Conservation (phyloP, 805 yeast genomes). For the Myxozyma vanderwaltii region DNA sequence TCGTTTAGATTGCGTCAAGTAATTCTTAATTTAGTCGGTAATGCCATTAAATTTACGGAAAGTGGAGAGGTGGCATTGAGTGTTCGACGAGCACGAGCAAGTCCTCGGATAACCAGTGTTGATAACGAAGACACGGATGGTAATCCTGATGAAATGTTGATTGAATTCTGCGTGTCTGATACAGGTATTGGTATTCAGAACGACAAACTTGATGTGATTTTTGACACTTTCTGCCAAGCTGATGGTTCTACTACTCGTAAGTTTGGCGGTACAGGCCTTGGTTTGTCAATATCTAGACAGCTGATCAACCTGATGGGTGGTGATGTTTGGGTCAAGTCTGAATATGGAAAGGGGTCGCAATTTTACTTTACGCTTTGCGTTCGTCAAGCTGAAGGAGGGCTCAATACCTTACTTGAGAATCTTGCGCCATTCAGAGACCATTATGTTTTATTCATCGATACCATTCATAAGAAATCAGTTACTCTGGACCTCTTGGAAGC, state of each 20-base stretch:
- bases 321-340: conserved; percentile 86
- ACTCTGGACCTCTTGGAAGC: conserved; percentile 54
- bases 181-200: conserved; percentile 87
- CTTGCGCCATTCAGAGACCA: conserved; percentile 72
- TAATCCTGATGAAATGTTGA: conserved; percentile 51
- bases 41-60: conserved; percentile 85
- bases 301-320: conserved; percentile 91
- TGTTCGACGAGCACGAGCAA: conserved; percentile 47
- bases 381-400: conserved; percentile 65
- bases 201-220: conserved; percentile 81
- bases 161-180: conserved; percentile 85
- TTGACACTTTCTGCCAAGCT: conserved; percentile 89
- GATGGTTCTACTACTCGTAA: conserved; percentile 92
- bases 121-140: background rate
- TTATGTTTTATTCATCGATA: conserved; percentile 68
- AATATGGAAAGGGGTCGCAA: conserved; percentile 77
- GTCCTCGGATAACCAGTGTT: background rate
- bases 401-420: conserved; percentile 66
- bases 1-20: conserved; percentile 87
- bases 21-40: conserved; percentile 81
- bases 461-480: conserved; percentile 57
- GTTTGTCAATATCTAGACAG: conserved; percentile 83
- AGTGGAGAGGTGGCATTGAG: conserved; percentile 78
- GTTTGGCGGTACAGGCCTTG: conserved; percentile 92
- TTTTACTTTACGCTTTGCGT: conserved; percentile 80